phyloP scores from a whole-genome alignment of 805 yeast species.

The Metschnikowia colocasiae region DNA sequence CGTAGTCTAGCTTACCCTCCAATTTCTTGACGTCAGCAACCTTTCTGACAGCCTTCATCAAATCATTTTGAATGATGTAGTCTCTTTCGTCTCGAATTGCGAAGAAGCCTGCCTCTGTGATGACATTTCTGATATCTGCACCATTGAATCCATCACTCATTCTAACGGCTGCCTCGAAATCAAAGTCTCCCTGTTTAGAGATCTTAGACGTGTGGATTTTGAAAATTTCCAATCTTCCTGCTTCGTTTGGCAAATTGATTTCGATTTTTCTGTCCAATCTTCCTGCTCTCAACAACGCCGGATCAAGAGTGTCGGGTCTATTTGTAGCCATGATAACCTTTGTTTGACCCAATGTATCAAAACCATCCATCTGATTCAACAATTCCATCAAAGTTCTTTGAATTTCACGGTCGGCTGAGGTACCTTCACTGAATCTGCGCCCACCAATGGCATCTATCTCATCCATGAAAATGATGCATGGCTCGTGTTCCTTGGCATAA shows the following conservation, averaged over 20 bases:
- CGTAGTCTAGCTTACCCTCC: conserved; percentile 94
- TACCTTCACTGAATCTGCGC: conserved; percentile 94
- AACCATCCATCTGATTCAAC: conserved; percentile 97
- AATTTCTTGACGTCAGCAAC: conserved; percentile 95
- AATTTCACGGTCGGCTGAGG: conserved; percentile 97
- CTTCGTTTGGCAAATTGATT: conserved; percentile 93
- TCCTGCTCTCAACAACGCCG: conserved; percentile 96
- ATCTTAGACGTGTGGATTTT: conserved; percentile 88
- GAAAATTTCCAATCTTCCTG: conserved; percentile 88
- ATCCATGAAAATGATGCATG: conserved; percentile 97
- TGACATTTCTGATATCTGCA: conserved; percentile 94
- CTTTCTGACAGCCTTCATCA: conserved; percentile 97
- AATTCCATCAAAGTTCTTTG: conserved; percentile 97
- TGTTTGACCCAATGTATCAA: conserved; percentile 93
- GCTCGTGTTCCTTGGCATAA: conserved; percentile 96
- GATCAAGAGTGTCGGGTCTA: conserved; percentile 96
- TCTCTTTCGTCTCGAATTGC: conserved; percentile 98
- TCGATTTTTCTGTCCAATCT: conserved; percentile 95
- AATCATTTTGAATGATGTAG: conserved; percentile 85
- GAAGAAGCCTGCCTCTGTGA: conserved; percentile 98
- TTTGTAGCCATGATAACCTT: conserved; percentile 99
- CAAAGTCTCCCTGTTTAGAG: conserved; percentile 90
- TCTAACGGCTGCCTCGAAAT: conserved; percentile 93
- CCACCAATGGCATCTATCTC: conserved; percentile 99
- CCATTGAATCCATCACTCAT: conserved; percentile 99